These are phyloP conservation scores for Talaromyces islandicus DNA, from an alignment of 2,329 filamentous ascomycete species.

Conservation along the genomic window DNA sequence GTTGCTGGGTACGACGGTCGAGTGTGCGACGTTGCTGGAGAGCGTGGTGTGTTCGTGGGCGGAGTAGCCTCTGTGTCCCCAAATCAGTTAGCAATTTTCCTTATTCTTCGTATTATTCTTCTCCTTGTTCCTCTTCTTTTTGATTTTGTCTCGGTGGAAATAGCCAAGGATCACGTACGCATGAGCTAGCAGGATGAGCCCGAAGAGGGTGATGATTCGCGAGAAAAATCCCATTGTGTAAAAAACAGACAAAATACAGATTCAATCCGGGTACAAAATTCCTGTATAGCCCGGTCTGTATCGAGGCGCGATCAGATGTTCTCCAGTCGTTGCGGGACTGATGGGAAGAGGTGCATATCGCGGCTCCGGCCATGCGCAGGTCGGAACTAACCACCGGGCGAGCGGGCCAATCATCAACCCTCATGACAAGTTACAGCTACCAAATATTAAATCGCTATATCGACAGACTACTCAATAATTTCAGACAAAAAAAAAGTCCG, in stretches of 20 bases:
- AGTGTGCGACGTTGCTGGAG: slow-evolving; percentile 49
- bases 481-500: neutral
- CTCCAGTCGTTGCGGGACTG: neutral
- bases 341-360: neutral
- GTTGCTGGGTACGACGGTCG: slow-evolving; percentile 28
- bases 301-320: neutral
- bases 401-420: neutral
- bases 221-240: slow-evolving; percentile 65
- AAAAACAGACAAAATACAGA: neutral
- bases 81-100: no score
- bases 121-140: neutral
- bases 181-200: slow-evolving; percentile 74
- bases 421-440: neutral
- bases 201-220: slow-evolving; percentile 64
- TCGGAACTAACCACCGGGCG: neutral
- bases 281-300: neutral
- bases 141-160: neutral
- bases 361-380: neutral
- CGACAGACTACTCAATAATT: neutral
- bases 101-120: no score
- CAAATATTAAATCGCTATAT: neutral
- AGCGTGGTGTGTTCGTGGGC: slow-evolving; percentile 85
- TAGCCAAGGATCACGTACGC: slow-evolving; percentile 57
- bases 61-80: slow-evolving; percentile 73
- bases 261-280: neutral